Conservation (phyloP, 2,329 filamentous ascomycete genomes). For the Tolypocladium inflatum region DNA sequence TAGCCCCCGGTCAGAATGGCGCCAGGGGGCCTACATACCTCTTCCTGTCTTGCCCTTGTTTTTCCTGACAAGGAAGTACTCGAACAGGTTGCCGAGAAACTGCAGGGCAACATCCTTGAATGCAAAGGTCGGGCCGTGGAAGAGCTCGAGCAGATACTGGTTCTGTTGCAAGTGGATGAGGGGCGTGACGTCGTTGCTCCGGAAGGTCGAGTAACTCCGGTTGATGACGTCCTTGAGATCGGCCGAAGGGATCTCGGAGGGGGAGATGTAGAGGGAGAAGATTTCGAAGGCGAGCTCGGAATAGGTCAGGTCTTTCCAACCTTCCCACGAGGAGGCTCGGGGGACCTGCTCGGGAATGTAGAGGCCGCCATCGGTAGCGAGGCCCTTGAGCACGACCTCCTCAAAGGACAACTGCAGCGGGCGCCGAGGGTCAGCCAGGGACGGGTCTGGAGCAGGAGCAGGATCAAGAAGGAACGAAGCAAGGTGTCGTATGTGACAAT, state of each 20-base stretch:
- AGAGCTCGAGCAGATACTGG: constrained; percentile 83
- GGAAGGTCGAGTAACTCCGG: constrained; percentile 84
- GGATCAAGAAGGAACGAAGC: neutral
- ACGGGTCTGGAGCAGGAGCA: neutral
- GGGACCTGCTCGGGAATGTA: constrained; percentile 84
- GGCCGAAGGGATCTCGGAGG: constrained; percentile 66
- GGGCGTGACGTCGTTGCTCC: constrained; percentile 67
- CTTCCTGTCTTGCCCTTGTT: constrained; percentile 59
- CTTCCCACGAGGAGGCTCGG: constrained; percentile 15
- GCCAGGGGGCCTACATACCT: constrained; percentile 21
- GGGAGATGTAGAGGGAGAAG: constrained; percentile 79
- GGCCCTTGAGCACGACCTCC: constrained; percentile 79
- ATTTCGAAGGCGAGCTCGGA: constrained; percentile 75
- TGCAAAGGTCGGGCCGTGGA: constrained; percentile 90
- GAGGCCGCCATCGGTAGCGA: constrained; percentile 77
- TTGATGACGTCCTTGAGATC: constrained; percentile 79
- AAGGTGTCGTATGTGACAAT: neutral
- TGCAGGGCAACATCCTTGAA: constrained; percentile 97
- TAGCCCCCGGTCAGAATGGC: neutral
- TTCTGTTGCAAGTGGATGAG: constrained; percentile 66
- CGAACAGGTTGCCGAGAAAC: constrained; percentile 91
- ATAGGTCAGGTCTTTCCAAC: constrained; percentile 73
- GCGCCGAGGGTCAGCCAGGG: neutral
- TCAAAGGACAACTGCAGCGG: constrained; percentile 69
- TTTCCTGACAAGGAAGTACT: constrained; percentile 71